Evolutionary conservation across 1,284 basidiomycete species (phyloP), one percentile per base, ranked within the genome.

Genomic region (Trichosporon ovoides): DNA sequence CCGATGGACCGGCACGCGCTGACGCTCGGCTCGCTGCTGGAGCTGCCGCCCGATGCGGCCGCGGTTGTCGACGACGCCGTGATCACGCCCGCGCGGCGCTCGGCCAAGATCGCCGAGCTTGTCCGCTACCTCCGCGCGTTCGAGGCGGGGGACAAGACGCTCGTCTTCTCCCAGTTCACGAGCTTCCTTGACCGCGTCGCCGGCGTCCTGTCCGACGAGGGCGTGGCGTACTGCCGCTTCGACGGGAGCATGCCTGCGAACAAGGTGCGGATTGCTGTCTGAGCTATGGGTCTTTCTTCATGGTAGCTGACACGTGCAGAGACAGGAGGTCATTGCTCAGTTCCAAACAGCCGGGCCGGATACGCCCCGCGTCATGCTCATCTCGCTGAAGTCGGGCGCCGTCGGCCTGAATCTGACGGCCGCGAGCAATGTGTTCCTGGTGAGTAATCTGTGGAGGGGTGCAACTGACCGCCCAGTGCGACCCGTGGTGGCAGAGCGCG

Each of bases 151-250:
- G 87, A 90, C 64, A 92, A 92, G 74, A 87, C 86, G 1, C 78
- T 92, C 1, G 87, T 91, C 1, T 91, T 91, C 68, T 89, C 87
- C 3, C 89, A 91, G 67, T 92, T 91, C 68, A 92, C 89, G 2
- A 83, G 84, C 3, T 91, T 90, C 76, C 74, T 91, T 59, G 87
- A 89, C 60, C 60, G 91, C 84, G 88, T 93, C 60, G 87, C 82
- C 2, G 83, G 85, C 58, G 81, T 81, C 6, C 75, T 92, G 31
- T 83, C 86, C 33, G 81, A 82, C 58, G 82, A 83, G 66, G 87
- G 84, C 0, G 88, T 93, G 38, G 69, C 83, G 0, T 91, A 83
- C 66, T 84, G 87, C 38, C 84, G 87, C 1, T 91, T 93, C 67
- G 89, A 91, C 61, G 90, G 90, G 1, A 81, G 85, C 66, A 86